Base-by-base conservation (phyloP, 176 grass and related monocot species). In the Chrysopogon serrulatus region DNA sequence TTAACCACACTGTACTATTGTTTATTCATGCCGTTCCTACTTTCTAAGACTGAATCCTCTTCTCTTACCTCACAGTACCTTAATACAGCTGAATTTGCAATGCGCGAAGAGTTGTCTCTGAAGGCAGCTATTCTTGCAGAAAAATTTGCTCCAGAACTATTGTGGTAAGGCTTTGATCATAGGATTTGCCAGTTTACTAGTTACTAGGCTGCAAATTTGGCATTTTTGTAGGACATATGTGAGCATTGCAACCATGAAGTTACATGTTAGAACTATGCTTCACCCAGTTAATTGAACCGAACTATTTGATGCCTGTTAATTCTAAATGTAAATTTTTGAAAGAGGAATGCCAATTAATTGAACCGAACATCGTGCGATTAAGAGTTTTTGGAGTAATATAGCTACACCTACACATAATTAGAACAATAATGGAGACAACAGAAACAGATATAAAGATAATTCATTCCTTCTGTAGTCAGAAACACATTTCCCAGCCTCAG, bases 71-170 rank as follows among this genome's bases (percentile, higher is more conserved):
- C 76, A 56, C 82, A 99, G 96, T 99, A 99, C 92, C 96, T 99
- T 79, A 95, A 89, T 77, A 99, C 96, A 76, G 96, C 96, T 44
- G 96, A 99, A 73, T 99, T 96, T 76, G 87, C 89, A 40, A 99
- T 99, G 96, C 91, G 96, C 45, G 96, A 99, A 96, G 96, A 99
- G 77, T 60, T 99, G 34, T 87, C 96, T 78, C 87, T 99, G 70
- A 96, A 99, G 83, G 96, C 93, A 90, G 93, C 96, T 64, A 99
- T 99, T 79, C 82, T 96, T 54, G 96, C 96, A 34, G 96, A 99
- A 86, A 99, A 99, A 77, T 99, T 99, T 62, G 96, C 96, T 87
- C 96, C 96, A 85, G 89, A 99, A 94, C 89, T 99, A 71, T 99
- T 93, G 78, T 99, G 96, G 96, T 99, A 92, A 45, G 40, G 37